Evolutionary conservation across 495 filamentous ascomycete genomes (phyloP).

Genomic region (Trichoderma orchidacearum): DNA sequence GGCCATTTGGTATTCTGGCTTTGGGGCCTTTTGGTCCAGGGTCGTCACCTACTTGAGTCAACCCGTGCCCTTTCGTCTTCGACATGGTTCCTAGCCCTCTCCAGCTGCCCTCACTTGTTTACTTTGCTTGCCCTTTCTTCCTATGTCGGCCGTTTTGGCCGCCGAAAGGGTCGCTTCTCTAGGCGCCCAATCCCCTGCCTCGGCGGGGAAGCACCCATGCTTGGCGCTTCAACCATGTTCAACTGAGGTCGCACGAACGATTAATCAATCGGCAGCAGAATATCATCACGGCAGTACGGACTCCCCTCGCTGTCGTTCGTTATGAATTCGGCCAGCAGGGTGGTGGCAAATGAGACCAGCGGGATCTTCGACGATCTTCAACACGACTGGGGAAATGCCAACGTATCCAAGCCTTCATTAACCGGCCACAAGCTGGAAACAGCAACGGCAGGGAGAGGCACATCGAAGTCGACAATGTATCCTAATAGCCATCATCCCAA

Average conservation of each 20-base stretch:
- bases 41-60: background rate
- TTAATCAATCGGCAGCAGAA: background rate
- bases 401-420: background rate
- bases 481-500: background rate
- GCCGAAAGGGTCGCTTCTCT: background rate
- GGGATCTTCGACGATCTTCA: background rate
- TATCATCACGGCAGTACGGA: background rate
- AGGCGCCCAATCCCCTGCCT: slow-evolving; percentile 1
- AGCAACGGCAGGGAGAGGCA: no score
- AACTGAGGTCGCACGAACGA: background rate
- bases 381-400: background rate
- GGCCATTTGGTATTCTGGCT: background rate
- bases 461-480: slow-evolving; percentile 7
- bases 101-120: background rate
- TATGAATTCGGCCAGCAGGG: background rate
- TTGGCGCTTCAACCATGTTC: background rate
- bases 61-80: background rate
- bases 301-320: background rate
- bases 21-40: background rate
- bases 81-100: background rate
- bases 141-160: background rate
- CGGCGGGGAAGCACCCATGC: background rate
- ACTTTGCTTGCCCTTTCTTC: background rate
- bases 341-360: background rate
- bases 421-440: background rate